phyloP scores from a whole-genome alignment of 1,284 basidiomycete species.

The Ceratobasidium sp. region DNA sequence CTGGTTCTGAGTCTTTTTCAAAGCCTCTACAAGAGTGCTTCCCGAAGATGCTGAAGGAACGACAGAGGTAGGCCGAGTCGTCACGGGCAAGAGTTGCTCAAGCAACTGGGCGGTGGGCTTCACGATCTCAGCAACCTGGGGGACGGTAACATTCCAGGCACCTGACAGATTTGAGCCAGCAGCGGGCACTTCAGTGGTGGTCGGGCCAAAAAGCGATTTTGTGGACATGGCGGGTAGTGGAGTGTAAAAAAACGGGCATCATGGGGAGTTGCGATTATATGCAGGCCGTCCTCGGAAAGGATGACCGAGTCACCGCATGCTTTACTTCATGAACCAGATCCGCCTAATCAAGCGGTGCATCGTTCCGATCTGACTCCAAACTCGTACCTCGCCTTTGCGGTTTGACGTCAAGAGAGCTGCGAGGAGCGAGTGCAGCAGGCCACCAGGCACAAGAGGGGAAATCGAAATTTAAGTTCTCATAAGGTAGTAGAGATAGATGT shows the following conservation, averaged over 20 bases:
- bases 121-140: slow-evolving; percentile 2
- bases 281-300: neutral
- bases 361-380: slow-evolving; percentile 4
- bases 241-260: neutral
- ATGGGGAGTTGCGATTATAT: neutral
- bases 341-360: slow-evolving; percentile 41
- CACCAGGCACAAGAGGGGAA: too few relatives aligned
- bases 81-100: slow-evolving; percentile 8
- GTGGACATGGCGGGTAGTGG: slow-evolving; percentile 14
- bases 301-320: slow-evolving; percentile 32
- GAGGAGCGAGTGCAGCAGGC: too few relatives aligned
- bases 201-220: slow-evolving; percentile 28
- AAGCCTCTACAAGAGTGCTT: slow-evolving; percentile 4
- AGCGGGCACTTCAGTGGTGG: slow-evolving; percentile 14
- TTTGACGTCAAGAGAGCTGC: slow-evolving; percentile 24
- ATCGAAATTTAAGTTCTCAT: too few relatives aligned
- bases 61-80: neutral
- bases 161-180: neutral
- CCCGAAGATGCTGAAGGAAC: neutral
- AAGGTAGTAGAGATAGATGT: too few relatives aligned
- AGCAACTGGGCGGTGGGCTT: slow-evolving; percentile 10
- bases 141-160: slow-evolving; percentile 34
- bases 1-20: slow-evolving; percentile 14
- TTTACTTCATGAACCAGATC: slow-evolving; percentile 12
- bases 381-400: neutral